Conservation (phyloP, 2,329 filamentous ascomycete genomes). For the Penicillium sclerotigenum region DNA sequence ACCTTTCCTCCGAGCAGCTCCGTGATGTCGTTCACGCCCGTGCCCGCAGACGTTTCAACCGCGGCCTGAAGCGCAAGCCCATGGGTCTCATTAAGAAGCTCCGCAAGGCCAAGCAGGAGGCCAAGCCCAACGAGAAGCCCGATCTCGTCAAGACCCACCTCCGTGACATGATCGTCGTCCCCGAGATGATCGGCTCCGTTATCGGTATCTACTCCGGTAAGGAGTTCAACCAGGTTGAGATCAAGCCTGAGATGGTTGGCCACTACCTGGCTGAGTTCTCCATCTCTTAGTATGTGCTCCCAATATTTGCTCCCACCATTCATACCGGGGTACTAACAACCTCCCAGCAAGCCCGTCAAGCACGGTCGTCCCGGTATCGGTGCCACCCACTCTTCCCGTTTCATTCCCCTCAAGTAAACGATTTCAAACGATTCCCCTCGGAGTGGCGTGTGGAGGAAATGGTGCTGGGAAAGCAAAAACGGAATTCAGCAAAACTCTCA, state of each 20-base stretch:
- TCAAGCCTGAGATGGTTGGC: slow-evolving; percentile 99
- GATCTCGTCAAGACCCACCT: slow-evolving; percentile 99
- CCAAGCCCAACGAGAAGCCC: slow-evolving; percentile 99
- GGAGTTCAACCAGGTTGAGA: slow-evolving; percentile 99
- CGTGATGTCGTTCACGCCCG: slow-evolving; percentile 99
- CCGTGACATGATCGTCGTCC: slow-evolving; percentile 99
- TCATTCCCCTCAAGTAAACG: slow-evolving; percentile 99
- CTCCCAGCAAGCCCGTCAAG: slow-evolving; percentile 93
- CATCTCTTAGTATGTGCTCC: slow-evolving; percentile 88
- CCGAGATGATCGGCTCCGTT: slow-evolving; percentile 99
- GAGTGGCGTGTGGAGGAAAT: slow-evolving; percentile 38
- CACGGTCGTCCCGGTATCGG: slow-evolving; percentile 99
- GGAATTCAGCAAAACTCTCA: slow-evolving; percentile 26
- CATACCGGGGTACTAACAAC: slow-evolving; percentile 50
- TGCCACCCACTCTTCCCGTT: slow-evolving; percentile 99
- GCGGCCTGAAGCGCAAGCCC: slow-evolving; percentile 98
- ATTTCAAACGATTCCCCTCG: slow-evolving; percentile 38
- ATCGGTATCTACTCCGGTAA: slow-evolving; percentile 99
- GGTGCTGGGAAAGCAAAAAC: slow-evolving; percentile 37
- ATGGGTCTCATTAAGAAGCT: slow-evolving; percentile 99
- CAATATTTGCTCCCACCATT: background rate
- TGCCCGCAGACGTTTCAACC: slow-evolving; percentile 98
- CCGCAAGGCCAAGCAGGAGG: slow-evolving; percentile 98
- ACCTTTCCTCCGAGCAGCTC: slow-evolving; percentile 97
- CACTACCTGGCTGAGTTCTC: slow-evolving; percentile 99